Base-by-base conservation (phyloP, 2,329 filamentous ascomycete genomes). In the Beauveria sp. region DNA sequence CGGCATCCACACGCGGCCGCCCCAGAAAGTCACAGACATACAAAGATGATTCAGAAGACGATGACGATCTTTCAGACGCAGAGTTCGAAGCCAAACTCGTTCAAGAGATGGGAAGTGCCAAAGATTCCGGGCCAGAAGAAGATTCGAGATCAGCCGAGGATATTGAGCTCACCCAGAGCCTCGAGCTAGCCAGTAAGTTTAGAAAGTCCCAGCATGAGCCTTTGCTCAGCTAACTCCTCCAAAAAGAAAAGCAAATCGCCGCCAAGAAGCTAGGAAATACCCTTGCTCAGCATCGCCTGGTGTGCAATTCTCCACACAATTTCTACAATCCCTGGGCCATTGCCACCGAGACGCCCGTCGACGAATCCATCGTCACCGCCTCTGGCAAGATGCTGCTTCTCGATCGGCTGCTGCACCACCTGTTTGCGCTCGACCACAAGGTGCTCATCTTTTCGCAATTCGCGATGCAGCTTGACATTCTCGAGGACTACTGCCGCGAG, bases 391-490 rank as follows among this genome's bases (percentile, higher is more conserved):
- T 99, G 91, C 83, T 97, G 2, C 83, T 99, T 0, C 83, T 99
- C 0, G 95, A 99, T 71, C 86, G 91, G 0, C 81, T 99, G 0
- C 82, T 99, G 0, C 89, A 90, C 0, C 81, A 81, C 2, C 81
- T 99, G 0, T 88, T 99, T 63, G 66, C 78, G 0, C 81, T 84
- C 1, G 88, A 84, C 3, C 93, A 97, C 77, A 98, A 98, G 70
- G 88, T 98, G 31, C 83, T 99, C 51, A 91, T 99, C 57, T 99
- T 99, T 74, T 96, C 91, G 0, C 95, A 99, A 70, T 99, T 99
- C 77, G 96, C 93, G 62, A 96, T 89, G 0, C 93, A 96, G 65
- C 84, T 99, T 0, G 92, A 98, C 69, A 89, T 99, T 2, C 79
- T 99, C 0, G 86, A 96, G 65, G 89, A 93, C 61, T 99, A 96